Evolutionary conservation across 129 eudicot genomes (phyloP).

Genomic region (Flaveria brownii): DNA sequence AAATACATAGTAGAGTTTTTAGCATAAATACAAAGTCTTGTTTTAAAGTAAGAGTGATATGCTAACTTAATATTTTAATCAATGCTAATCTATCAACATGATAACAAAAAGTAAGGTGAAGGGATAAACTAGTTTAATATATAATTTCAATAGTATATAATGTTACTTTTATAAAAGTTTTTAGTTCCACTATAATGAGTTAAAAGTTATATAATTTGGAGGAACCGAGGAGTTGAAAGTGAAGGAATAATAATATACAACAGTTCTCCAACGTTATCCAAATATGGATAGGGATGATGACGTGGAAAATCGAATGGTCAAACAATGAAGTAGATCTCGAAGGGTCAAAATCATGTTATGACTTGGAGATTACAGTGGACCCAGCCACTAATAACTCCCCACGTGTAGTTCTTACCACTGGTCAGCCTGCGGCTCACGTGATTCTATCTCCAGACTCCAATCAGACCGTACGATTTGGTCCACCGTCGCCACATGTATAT

Average conservation of each 20-base stretch:
- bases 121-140: no score
- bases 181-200: no score
- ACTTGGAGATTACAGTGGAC: not conserved
- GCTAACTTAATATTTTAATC: no score
- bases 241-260: not conserved
- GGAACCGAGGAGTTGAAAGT: not conserved
- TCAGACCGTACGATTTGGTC: slow-evolving; percentile 20
- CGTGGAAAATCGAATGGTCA: slow-evolving; percentile 5
- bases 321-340: not conserved
- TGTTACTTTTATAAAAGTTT: no score
- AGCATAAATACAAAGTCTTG: no score
- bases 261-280: not conserved
- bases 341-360: not conserved
- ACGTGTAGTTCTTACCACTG: slow-evolving; percentile 4
- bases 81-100: no score
- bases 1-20: no score
- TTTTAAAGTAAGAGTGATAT: no score
- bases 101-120: no score
- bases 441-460: not conserved
- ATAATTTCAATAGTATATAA: no score
- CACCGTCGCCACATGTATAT: slow-evolving; percentile 7
- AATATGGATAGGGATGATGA: slow-evolving; percentile 25
- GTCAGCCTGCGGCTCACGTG: slow-evolving; percentile 25
- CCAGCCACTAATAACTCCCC: slow-evolving; percentile 21
- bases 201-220: no score